Conservation (phyloP, 768 basidiomycete genomes). For the Suillus lakei region DNA sequence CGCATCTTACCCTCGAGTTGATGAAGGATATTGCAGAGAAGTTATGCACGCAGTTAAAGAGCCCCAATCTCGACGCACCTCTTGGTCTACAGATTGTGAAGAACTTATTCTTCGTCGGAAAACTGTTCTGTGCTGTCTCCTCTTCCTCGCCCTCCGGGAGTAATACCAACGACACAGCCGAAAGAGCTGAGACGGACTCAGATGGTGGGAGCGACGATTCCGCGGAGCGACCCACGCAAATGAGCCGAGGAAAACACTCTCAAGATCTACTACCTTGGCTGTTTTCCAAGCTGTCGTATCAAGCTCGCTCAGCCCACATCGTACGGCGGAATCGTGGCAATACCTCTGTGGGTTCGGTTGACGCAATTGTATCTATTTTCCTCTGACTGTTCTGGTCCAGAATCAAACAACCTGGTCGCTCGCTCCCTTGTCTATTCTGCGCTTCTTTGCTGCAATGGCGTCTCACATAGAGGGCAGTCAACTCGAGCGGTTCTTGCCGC, state of each 20-base stretch:
- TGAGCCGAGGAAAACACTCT: not conserved
- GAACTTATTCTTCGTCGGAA: slow-evolving; percentile 91
- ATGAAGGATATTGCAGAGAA: slow-evolving; percentile 78
- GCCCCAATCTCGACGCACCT: slow-evolving; percentile 72
- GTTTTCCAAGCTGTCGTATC: slow-evolving; percentile 92
- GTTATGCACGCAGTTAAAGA: slow-evolving; percentile 78
- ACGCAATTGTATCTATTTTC: slow-evolving; percentile 3
- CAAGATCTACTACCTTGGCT: slow-evolving; percentile 82
- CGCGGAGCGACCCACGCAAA: not conserved
- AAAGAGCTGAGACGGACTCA: slow-evolving; percentile 35
- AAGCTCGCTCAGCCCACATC: slow-evolving; percentile 77
- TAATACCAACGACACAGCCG: slow-evolving; percentile 31
- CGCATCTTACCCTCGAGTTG: slow-evolving; percentile 55
- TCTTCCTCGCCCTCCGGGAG: slow-evolving; percentile 19
- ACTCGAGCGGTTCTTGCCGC: slow-evolving; percentile 74
- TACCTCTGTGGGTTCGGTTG: slow-evolving; percentile 44
- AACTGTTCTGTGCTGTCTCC: slow-evolving; percentile 67
- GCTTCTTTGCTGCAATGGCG: slow-evolving; percentile 94
- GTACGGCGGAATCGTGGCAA: slow-evolving; percentile 60
- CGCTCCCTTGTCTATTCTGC: slow-evolving; percentile 78
- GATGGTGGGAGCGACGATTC: slow-evolving; percentile 27
- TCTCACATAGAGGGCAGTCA: slow-evolving; percentile 63
- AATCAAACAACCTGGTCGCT: slow-evolving; percentile 80
- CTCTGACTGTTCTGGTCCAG: slow-evolving; percentile 7
- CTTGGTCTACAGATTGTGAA: slow-evolving; percentile 88